These are phyloP conservation scores for Ogataea pini DNA, from an alignment of 805 yeast species.

Conservation along the genomic window DNA sequence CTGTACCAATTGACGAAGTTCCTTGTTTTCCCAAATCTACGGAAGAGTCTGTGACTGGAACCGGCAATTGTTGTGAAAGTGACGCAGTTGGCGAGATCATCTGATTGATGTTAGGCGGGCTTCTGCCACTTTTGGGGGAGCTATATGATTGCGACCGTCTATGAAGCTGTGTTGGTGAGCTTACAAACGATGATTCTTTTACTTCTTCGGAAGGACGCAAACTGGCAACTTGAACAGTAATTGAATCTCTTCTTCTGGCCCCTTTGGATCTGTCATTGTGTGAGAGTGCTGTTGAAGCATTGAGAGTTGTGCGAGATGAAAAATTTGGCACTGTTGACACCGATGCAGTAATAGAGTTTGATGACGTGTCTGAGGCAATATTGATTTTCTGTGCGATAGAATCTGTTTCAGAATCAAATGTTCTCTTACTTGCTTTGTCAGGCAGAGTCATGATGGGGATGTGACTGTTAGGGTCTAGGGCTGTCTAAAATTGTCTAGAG, in stretches of 20 bases:
- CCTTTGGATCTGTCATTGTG: not conserved
- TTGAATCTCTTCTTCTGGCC: not conserved
- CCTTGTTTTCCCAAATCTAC: no score
- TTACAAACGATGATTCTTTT: slow-evolving; percentile 12
- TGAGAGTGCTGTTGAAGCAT: not conserved
- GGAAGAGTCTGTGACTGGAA: not conserved
- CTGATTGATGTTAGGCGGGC: not conserved
- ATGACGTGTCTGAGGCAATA: slow-evolving; percentile 4
- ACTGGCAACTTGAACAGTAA: not conserved
- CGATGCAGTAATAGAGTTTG: slow-evolving; percentile 1
- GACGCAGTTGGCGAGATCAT: not conserved
- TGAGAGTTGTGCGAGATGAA: not conserved
- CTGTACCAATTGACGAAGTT: not conserved
- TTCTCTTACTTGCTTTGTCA: not conserved
- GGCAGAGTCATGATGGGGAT: not conserved
- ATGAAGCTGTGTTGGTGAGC: slow-evolving; percentile 10
- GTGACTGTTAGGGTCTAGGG: no score
- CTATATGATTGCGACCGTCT: slow-evolving; percentile 18
- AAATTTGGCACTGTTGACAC: slow-evolving; percentile 1
- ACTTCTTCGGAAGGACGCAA: not conserved
- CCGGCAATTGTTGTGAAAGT: not conserved
- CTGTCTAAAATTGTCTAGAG: not conserved
- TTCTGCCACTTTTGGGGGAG: slow-evolving; percentile 10
- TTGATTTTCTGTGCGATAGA: not conserved
- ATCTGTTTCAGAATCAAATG: not conserved